Conservation (phyloP, 2,329 filamentous ascomycete species). For the Plenodomus biglobosus region DNA sequence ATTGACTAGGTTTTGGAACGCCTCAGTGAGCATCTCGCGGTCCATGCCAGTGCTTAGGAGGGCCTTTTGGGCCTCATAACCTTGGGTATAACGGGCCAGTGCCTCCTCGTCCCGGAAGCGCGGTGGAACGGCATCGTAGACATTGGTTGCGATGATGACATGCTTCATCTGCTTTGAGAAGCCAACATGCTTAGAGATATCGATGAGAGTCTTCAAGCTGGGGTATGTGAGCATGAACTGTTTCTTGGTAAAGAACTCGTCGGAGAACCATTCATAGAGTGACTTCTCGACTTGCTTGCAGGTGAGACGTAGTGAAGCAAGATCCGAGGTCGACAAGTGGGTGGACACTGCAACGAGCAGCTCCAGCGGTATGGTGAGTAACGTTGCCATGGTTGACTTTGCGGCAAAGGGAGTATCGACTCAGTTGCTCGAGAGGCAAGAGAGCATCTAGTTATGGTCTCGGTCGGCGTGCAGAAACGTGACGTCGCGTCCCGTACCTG, state of each 20-base stretch:
- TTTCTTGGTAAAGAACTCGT: slow-evolving; percentile 66
- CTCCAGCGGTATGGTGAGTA: slow-evolving; percentile 56
- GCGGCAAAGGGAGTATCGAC: neutral
- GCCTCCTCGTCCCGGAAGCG: slow-evolving; percentile 17
- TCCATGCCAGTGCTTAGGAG: slow-evolving; percentile 51
- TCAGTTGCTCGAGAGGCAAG: neutral
- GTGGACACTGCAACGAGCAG: slow-evolving; percentile 57
- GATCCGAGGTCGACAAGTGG: slow-evolving; percentile 58
- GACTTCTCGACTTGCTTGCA: slow-evolving; percentile 58
- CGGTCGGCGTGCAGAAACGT: neutral
- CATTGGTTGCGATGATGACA: slow-evolving; percentile 55
- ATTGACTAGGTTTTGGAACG: slow-evolving; percentile 57
- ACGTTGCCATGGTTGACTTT: slow-evolving; percentile 19
- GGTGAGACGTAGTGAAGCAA: slow-evolving; percentile 57
- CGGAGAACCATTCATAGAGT: slow-evolving; percentile 59
- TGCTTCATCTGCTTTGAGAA: slow-evolving; percentile 47
- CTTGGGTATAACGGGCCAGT: slow-evolving; percentile 20
- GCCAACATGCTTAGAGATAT: slow-evolving; percentile 45
- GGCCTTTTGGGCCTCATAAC: slow-evolving; percentile 23
- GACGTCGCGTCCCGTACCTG: slow-evolving; percentile 13
- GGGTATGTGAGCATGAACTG: slow-evolving; percentile 65
- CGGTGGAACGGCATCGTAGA: slow-evolving; percentile 20
- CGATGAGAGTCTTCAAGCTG: slow-evolving; percentile 57
- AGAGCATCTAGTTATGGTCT: neutral
- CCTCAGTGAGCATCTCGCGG: slow-evolving; percentile 57